Percentiles rank a stretch among this genome's conserved stretches.
Evolutionary conservation across 495 filamentous ascomycete species (phyloP).

Genomic region (Annulohypoxylon nitens): DNA sequence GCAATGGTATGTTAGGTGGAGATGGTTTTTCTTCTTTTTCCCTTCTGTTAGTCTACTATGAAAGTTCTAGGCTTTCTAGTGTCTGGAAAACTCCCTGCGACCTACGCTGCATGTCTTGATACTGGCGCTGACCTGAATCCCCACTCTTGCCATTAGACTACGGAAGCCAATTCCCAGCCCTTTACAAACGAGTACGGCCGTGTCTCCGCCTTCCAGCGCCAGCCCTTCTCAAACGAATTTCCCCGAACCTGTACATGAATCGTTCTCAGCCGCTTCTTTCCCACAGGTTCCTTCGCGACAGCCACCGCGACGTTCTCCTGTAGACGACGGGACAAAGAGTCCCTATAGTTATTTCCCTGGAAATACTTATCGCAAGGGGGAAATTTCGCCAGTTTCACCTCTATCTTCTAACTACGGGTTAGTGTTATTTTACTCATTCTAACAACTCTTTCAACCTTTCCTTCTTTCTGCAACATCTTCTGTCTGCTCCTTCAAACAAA

Average conservation of each 20-base stretch:
- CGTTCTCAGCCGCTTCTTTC: constrained; percentile 38
- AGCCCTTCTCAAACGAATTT: constrained; percentile 57
- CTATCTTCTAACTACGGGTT: constrained; percentile 33
- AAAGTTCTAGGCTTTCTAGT: constrained; percentile 31
- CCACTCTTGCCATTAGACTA: constrained; percentile 56
- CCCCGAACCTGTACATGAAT: constrained; percentile 47
- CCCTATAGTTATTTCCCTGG: neutral
- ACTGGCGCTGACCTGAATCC: constrained; percentile 54
- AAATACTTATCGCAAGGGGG: constrained; percentile 14
- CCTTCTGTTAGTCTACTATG: constrained; percentile 7
- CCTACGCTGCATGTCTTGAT: constrained; percentile 36
- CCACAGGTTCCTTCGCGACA: constrained; percentile 47
- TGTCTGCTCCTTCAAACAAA: constrained; percentile 4
- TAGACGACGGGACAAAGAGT: constrained; percentile 18
- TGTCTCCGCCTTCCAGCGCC: constrained; percentile 58
- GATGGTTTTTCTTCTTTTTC: constrained; percentile 23
- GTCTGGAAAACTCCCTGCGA: constrained; percentile 21
- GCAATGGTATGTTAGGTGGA: constrained; percentile 44
- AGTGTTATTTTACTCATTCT: constrained; percentile 13
- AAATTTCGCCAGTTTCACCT: constrained; percentile 37
- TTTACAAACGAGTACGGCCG: constrained; percentile 55
- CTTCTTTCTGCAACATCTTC: neutral
- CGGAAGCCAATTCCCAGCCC: constrained; percentile 59
- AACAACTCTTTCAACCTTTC: neutral
- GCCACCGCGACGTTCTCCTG: constrained; percentile 45